Conservation (phyloP, 768 basidiomycete genomes). For the Podaxis rugospora region DNA sequence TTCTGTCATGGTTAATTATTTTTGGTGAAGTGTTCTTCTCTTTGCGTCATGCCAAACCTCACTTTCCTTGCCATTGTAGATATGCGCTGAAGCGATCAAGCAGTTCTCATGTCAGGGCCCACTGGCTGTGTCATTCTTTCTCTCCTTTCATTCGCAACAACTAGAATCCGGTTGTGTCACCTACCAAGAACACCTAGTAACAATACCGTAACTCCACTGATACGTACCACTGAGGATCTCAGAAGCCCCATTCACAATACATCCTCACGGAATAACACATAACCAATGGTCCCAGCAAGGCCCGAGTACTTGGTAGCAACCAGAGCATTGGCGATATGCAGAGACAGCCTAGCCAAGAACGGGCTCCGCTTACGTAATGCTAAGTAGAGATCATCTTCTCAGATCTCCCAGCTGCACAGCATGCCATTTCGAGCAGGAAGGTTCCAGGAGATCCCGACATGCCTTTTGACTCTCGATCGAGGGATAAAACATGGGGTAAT, state of each 20-base stretch:
- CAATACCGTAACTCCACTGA: background rate
- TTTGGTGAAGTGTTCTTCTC: background rate
- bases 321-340: background rate
- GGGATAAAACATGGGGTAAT: background rate
- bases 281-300: background rate
- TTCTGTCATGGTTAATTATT: background rate
- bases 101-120: background rate
- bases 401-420: background rate
- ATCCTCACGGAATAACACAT: background rate
- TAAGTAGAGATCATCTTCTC: background rate
- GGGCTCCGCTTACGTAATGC: background rate
- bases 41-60: background rate
- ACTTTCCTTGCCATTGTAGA: background rate
- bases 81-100: background rate
- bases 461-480: background rate
- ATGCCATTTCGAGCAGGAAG: background rate
- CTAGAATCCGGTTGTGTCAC: background rate
- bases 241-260: background rate
- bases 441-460: background rate
- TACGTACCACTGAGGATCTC: background rate
- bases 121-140: background rate
- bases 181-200: background rate
- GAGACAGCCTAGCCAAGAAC: background rate
- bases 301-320: background rate
- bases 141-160: background rate